Conservation (phyloP, 2,329 filamentous ascomycete genomes). For the Ophiostoma novo-ulmi region DNA sequence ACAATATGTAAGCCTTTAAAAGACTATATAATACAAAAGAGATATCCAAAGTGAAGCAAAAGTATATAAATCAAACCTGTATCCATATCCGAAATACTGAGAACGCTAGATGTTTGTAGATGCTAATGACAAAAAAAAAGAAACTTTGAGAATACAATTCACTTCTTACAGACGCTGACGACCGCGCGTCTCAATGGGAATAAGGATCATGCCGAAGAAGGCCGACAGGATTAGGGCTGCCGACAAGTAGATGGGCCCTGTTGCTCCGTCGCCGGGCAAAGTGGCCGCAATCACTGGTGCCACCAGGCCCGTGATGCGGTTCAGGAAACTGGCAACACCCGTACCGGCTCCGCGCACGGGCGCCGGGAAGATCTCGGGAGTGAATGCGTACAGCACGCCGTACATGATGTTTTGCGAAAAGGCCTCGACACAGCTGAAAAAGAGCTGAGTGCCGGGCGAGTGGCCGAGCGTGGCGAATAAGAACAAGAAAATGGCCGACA, state of each 20-base stretch:
- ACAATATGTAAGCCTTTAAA: not conserved
- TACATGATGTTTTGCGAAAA: slow-evolving; percentile 75
- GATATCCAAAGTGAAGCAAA: not conserved
- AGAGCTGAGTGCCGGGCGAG: slow-evolving; percentile 54
- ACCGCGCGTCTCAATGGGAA: slow-evolving; percentile 60
- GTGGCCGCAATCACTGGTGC: slow-evolving; percentile 64
- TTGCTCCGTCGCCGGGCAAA: slow-evolving; percentile 53
- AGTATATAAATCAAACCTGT: not conserved
- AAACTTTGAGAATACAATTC: not conserved
- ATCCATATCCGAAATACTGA: not conserved
- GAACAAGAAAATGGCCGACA: slow-evolving; percentile 65
- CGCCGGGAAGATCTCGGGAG: slow-evolving; percentile 70
- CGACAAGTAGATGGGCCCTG: slow-evolving; percentile 53
- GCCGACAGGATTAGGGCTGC: slow-evolving; percentile 53
- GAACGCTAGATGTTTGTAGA: not conserved
- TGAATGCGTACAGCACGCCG: slow-evolving; percentile 70
- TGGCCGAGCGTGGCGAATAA: slow-evolving; percentile 58
- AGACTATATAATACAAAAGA: not conserved
- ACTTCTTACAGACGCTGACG: slow-evolving; percentile 47
- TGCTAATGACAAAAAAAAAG: not conserved
- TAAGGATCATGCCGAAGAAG: slow-evolving; percentile 54
- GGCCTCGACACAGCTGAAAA: slow-evolving; percentile 62
- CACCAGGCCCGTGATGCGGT: slow-evolving; percentile 60
- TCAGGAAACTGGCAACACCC: slow-evolving; percentile 66
- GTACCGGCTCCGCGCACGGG: slow-evolving; percentile 67